Percentiles rank a stretch among this genome's conserved stretches.
Evolutionary conservation across 768 basidiomycete species (phyloP).

Genomic region (Trametes maxima): DNA sequence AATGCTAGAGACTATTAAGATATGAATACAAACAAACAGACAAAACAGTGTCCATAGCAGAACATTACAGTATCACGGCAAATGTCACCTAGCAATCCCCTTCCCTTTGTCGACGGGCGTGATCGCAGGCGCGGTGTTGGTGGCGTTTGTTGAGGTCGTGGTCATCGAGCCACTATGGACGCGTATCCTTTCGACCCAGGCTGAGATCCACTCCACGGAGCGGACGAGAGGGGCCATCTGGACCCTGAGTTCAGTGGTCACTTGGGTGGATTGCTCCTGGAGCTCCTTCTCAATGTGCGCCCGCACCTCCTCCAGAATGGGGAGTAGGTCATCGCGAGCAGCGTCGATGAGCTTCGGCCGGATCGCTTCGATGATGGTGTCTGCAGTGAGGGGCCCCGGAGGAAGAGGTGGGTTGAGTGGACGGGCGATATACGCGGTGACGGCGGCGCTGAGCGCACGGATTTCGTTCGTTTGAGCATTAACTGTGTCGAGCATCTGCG

Average conservation of each 20-base stretch:
- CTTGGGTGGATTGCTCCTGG: slow-evolving; percentile 20
- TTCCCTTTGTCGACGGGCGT: slow-evolving; percentile 5
- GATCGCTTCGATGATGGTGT: slow-evolving; percentile 20
- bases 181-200: slow-evolving; percentile 23
- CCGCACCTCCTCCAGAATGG: slow-evolving; percentile 22
- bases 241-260: slow-evolving; percentile 21
- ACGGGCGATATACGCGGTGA: slow-evolving; percentile 20
- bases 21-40: no score
- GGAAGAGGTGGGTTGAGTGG: slow-evolving; percentile 14
- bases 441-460: slow-evolving; percentile 25
- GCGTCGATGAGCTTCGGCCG: slow-evolving; percentile 19
- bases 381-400: slow-evolving; percentile 15
- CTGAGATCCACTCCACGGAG: slow-evolving; percentile 24
- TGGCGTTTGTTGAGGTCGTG: not conserved
- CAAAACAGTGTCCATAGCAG: not conserved
- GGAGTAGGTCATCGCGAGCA: slow-evolving; percentile 24
- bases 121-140: not conserved
- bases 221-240: slow-evolving; percentile 23
- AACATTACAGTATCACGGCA: not conserved
- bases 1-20: not conserved
- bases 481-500: slow-evolving; percentile 12
- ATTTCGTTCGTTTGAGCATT: slow-evolving; percentile 20
- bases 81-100: not conserved
- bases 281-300: slow-evolving; percentile 23
- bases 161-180: not conserved